A percentile compares a stretch with the other conserved stretches of the same genome.
Conservation (phyloP, 1,284 basidiomycete species). For the Ceratobasidium sp. region DNA sequence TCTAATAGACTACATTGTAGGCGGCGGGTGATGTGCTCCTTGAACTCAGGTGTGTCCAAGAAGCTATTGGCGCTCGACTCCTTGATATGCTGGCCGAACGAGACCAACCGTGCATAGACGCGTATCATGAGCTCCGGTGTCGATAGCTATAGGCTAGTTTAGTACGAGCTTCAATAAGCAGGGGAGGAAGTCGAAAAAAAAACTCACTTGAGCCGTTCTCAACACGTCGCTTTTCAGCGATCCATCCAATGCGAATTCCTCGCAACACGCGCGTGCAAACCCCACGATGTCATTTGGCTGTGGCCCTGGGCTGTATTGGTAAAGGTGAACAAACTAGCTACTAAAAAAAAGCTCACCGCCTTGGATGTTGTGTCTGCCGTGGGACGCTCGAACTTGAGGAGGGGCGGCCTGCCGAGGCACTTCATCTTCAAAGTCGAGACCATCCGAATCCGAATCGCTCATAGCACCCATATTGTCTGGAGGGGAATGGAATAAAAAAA, state of each 20-base stretch:
- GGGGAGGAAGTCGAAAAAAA: not conserved
- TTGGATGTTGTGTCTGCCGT: not conserved
- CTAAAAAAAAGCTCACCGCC: not conserved
- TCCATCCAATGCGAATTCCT: slow-evolving; percentile 31
- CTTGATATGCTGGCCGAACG: slow-evolving; percentile 6
- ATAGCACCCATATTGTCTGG: not conserved
- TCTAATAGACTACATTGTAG: slow-evolving; percentile 12
- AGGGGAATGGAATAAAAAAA: too few relatives aligned
- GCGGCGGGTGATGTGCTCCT: slow-evolving; percentile 11
- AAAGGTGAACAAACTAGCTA: not conserved
- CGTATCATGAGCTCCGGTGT: not conserved
- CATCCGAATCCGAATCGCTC: not conserved
- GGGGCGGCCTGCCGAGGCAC: not conserved
- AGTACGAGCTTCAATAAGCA: not conserved
- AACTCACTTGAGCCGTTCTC: not conserved
- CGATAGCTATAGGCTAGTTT: not conserved
- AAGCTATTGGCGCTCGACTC: not conserved
- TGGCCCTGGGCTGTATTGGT: too few relatives aligned
- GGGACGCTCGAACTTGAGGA: too few relatives aligned
- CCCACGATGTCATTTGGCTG: not conserved
- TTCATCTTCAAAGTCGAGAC: slow-evolving; percentile 3
- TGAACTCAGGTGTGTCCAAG: slow-evolving; percentile 21
- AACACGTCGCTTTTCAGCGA: slow-evolving; percentile 8
- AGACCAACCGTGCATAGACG: not conserved
- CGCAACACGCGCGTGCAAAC: slow-evolving; percentile 8